Evolutionary conservation across 345 rosid genomes (phyloP).

Genomic region (Cardamine resedifolia): DNA sequence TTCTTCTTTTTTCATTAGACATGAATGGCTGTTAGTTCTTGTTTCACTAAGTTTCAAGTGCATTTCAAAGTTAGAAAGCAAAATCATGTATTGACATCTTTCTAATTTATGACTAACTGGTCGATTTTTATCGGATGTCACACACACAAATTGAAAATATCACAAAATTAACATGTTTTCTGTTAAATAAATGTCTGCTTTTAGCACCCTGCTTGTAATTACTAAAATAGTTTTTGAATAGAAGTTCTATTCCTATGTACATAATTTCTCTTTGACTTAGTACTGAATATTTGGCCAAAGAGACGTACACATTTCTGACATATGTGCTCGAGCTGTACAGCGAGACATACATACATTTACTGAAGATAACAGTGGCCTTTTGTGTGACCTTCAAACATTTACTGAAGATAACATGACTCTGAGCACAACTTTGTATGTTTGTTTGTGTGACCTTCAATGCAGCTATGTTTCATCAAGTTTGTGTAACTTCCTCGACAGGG

Average conservation of each 20-base stretch:
- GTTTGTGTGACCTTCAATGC: not conserved
- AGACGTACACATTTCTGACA: not conserved
- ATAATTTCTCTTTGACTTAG: not conserved
- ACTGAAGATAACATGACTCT: too few relatives aligned
- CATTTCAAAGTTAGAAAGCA: not conserved
- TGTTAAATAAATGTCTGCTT: not conserved
- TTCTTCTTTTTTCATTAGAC: not conserved
- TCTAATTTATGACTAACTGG: not conserved
- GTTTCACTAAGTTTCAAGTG: not conserved
- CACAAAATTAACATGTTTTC: not conserved
- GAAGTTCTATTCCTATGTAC: not conserved
- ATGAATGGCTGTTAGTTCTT: not conserved
- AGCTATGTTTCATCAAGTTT: slow-evolving; percentile 19
- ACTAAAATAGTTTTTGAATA: not conserved
- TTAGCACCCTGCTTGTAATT: not conserved
- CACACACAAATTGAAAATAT: not conserved
- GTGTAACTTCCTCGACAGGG: slow-evolving; percentile 18
- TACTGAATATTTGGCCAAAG: not conserved
- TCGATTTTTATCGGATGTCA: not conserved
- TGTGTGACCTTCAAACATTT: too few relatives aligned
- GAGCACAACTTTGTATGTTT: slow-evolving; percentile 7
- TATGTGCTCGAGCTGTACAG: not conserved
- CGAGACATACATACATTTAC: not conserved
- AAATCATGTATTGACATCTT: not conserved
- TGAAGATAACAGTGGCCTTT: too few relatives aligned